Evolutionary conservation across 2,329 filamentous ascomycete species (phyloP).

Genomic region (Fusarium multiceps): DNA sequence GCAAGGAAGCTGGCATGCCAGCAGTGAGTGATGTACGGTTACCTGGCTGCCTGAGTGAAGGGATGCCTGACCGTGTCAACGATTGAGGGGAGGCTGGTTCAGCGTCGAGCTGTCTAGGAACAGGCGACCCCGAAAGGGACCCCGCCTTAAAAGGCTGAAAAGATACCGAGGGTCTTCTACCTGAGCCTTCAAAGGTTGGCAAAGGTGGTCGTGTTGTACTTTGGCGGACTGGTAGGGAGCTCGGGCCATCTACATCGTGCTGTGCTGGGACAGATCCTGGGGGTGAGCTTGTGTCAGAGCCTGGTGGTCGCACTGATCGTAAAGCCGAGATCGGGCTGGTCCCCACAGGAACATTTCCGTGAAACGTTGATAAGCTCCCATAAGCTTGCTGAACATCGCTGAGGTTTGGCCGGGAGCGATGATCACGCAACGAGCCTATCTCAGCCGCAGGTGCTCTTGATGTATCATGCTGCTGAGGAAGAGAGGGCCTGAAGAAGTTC

Average conservation of each 20-base stretch:
- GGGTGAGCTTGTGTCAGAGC: constrained; percentile 72
- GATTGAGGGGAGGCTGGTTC: constrained; percentile 69
- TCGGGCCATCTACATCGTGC: constrained; percentile 58
- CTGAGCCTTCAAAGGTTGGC: constrained; percentile 64
- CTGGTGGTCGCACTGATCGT: constrained; percentile 71
- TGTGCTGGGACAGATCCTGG: constrained; percentile 62
- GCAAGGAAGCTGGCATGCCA: constrained; percentile 78
- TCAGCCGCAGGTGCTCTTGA: constrained; percentile 58
- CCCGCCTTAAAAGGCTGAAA: constrained; percentile 98
- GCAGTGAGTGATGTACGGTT: constrained; percentile 79
- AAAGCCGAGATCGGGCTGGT: constrained; percentile 89
- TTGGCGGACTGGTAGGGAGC: constrained; percentile 64
- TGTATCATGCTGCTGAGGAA: constrained; percentile 66
- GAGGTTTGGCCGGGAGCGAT: constrained; percentile 60
- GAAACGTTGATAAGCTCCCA: constrained; percentile 89
- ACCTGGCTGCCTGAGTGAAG: constrained; percentile 64
- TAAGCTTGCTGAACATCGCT: constrained; percentile 82
- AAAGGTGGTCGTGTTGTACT: constrained; percentile 50
- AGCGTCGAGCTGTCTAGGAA: constrained; percentile 60
- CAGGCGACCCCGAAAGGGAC: constrained; percentile 88
- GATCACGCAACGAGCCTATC: constrained; percentile 79
- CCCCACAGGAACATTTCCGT: constrained; percentile 80
- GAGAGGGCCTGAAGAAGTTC: constrained; percentile 83
- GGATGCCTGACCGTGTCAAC: constrained; percentile 59
- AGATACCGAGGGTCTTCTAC: constrained; percentile 82